Evolutionary conservation across 371 early-diverging fungal species (phyloP).

Genomic region (Phascolomyces articulosus): DNA sequence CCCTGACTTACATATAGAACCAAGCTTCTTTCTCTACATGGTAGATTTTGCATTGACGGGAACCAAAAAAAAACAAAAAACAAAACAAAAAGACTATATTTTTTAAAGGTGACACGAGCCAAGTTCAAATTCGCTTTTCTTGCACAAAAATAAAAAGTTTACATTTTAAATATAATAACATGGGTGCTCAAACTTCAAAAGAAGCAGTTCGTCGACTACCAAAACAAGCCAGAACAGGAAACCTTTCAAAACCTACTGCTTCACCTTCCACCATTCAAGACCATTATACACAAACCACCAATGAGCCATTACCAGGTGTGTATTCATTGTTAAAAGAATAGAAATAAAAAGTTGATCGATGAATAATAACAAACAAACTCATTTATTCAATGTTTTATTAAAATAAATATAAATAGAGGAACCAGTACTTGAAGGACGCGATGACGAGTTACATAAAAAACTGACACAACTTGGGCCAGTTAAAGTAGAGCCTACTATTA

Average conservation of each 20-base stretch:
- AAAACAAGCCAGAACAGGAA: slow-evolving; percentile 33
- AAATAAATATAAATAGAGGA: no score
- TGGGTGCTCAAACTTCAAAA: slow-evolving; percentile 51
- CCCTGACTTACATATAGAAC: no score
- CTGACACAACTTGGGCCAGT: slow-evolving; percentile 40
- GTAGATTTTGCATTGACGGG: no score
- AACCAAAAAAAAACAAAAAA: background rate
- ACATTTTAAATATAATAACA: background rate
- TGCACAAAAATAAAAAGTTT: no score
- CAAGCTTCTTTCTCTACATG: no score
- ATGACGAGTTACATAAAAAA: slow-evolving; percentile 42
- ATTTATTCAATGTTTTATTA: no score
- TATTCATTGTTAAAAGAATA: no score
- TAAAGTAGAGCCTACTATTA: slow-evolving; percentile 33
- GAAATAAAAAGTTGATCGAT: no score
- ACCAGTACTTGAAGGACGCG: slow-evolving; percentile 34
- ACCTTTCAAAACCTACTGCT: slow-evolving; percentile 22
- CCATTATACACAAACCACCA: background rate
- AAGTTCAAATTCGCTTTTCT: background rate
- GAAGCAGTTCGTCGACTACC: slow-evolving; percentile 44
- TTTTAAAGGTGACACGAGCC: background rate
- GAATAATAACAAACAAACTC: no score
- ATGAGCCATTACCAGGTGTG: slow-evolving; percentile 2
- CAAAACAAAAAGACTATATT: background rate
- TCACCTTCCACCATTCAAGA: slow-evolving; percentile 32